Evolutionary conservation across 495 filamentous ascomycete genomes (phyloP).

Genomic region (Usnea hakonensis): DNA sequence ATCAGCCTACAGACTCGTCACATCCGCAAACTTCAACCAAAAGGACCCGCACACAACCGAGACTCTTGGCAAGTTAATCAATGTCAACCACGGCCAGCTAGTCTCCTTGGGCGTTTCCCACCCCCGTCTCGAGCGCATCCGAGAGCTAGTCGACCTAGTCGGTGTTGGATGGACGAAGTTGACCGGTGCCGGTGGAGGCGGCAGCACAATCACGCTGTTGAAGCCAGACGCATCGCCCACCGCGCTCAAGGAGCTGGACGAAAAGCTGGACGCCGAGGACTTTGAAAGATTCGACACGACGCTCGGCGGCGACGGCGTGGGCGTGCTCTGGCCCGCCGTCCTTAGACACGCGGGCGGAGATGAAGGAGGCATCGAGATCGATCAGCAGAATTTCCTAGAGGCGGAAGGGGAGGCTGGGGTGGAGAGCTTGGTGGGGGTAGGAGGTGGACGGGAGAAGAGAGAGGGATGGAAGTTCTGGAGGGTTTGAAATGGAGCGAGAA

Average conservation of each 20-base stretch:
- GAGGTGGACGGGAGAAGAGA: slow-evolving; percentile 43
- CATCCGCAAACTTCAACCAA: slow-evolving; percentile 52
- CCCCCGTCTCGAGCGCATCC: slow-evolving; percentile 81
- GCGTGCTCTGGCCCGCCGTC: slow-evolving; percentile 85
- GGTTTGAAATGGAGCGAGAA: neutral
- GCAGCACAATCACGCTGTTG: slow-evolving; percentile 86
- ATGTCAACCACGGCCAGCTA: slow-evolving; percentile 86
- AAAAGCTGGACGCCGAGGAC: slow-evolving; percentile 61
- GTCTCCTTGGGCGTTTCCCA: slow-evolving; percentile 87
- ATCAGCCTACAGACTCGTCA: slow-evolving; percentile 64
- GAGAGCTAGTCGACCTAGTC: slow-evolving; percentile 81
- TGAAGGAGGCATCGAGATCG: slow-evolving; percentile 81
- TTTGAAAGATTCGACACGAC: slow-evolving; percentile 82
- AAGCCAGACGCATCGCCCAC: slow-evolving; percentile 51
- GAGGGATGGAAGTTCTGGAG: slow-evolving; percentile 95
- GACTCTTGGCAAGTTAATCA: slow-evolving; percentile 75
- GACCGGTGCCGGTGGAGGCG: slow-evolving; percentile 90
- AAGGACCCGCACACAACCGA: slow-evolving; percentile 50
- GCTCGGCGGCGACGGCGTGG: slow-evolving; percentile 83
- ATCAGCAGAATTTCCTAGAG: slow-evolving; percentile 81
- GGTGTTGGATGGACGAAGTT: slow-evolving; percentile 97
- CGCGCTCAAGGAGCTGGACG: slow-evolving; percentile 52
- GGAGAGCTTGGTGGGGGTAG: slow-evolving; percentile 59
- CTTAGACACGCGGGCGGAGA: slow-evolving; percentile 64
- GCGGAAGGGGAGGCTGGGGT: slow-evolving; percentile 49